These are phyloP conservation scores for Xerocomellus chrysenteron DNA, from an alignment of 768 basidiomycete genomes.

Conservation along the genomic window DNA sequence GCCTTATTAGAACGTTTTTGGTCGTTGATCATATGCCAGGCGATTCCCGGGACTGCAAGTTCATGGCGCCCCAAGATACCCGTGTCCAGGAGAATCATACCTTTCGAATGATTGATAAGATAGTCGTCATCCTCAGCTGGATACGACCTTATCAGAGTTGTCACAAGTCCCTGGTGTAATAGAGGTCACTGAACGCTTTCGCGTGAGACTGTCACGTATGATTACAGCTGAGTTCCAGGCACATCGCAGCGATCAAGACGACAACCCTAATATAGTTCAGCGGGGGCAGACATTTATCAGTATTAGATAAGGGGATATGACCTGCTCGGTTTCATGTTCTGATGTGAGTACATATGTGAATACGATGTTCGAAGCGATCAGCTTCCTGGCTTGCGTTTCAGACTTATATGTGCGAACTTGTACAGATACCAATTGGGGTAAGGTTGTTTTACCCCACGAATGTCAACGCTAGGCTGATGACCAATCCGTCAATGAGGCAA, in stretches of 20 bases:
- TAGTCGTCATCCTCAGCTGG: too few species aligned
- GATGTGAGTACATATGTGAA: background rate
- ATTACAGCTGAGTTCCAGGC: background rate
- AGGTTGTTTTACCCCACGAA: background rate
- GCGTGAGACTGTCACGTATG: background rate
- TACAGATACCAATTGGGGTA: background rate
- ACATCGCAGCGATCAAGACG: background rate
- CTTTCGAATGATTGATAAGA: background rate
- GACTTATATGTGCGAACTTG: background rate
- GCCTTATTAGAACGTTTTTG: background rate
- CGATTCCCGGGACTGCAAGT: too few species aligned
- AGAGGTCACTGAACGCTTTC: background rate
- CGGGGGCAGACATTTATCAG: background rate
- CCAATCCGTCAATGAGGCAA: too few species aligned
- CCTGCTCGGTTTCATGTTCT: background rate
- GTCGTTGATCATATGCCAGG: background rate
- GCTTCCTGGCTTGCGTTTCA: background rate
- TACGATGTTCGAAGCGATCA: background rate
- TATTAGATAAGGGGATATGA: constrained; percentile 4
- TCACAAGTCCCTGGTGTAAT: background rate
- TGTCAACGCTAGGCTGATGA: too few species aligned
- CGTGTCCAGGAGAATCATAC: background rate
- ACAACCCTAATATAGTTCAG: background rate
- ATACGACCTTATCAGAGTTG: background rate
- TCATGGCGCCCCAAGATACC: too few species aligned